Evolutionary conservation across 352 stramenopile genomes (phyloP).

Genomic region (Pythium vanterpoolii): DNA sequence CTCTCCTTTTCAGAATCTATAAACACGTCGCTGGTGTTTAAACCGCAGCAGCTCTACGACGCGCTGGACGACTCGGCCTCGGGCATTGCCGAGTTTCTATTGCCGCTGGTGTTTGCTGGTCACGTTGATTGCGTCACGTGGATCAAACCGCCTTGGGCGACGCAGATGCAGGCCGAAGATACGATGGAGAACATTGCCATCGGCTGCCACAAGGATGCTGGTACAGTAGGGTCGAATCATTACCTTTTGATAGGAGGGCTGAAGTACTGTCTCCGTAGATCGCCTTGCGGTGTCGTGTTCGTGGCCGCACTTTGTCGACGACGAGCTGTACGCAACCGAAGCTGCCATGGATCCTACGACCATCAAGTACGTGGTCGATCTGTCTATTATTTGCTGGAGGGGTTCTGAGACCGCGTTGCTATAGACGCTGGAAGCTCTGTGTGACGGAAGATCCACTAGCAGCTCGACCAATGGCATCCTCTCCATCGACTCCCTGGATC

Average conservation of each 20-base stretch:
- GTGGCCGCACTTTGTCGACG: constrained; percentile 69
- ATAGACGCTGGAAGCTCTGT: constrained; percentile 33
- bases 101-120: constrained; percentile 74
- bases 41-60: constrained; percentile 72
- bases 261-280: constrained; percentile 5
- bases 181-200: constrained; percentile 9
- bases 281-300: constrained; percentile 53
- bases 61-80: constrained; percentile 48
- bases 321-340: constrained; percentile 48
- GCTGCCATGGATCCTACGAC: constrained; percentile 32
- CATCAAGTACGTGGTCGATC: constrained; percentile 23
- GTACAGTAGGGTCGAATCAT: background rate
- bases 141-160: constrained; percentile 80
- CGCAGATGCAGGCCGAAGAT: constrained; percentile 37
- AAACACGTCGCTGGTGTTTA: constrained; percentile 49
- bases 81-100: constrained; percentile 85
- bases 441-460: constrained; percentile 13
- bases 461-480: no score
- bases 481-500: constrained; percentile 31
- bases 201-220: constrained; percentile 16
- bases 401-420: background rate
- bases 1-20: constrained; percentile 61
- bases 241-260: background rate
- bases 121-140: constrained; percentile 76
- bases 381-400: background rate